Evolutionary conservation across 768 basidiomycete genomes (phyloP), one percentile per base, ranked within the genome.

Genomic region (Floccularia luteovirens): DNA sequence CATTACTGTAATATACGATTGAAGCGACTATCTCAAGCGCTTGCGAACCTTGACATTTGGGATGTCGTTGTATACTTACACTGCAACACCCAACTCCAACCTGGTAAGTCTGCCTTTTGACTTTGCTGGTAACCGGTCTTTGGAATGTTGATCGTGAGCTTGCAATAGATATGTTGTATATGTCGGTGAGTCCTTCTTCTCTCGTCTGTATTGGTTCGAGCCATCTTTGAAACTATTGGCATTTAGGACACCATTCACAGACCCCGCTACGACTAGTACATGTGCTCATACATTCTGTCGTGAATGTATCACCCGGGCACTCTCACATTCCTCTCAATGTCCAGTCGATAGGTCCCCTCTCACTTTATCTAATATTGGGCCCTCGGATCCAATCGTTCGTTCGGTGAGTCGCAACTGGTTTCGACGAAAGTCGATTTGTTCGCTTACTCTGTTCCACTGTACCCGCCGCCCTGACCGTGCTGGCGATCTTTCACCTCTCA

Each of bases 211-310:
- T 23, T n/a, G n/a, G n/a, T n/a, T n/a, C n/a, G n/a, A 3, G 30
- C 36, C 31, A 28, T 28, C 14, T 14, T 28, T 28, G 8, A 28
- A 28, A 28, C 20, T 14, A 34, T 34, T 7, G n/a, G 32, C 32
- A 14, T 17, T 17, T 17, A 83, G 82, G 17, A 68, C 70, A 41
- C 86, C 89, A 2, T 91, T 92, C 52, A 61, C 77, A 5, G 75
- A 89, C 22, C 91, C 90, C 7, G 72, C 71, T 1, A 85, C 84
- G 0, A 81, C 87, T 0, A 70, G 61, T 28, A 76, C 81, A 5
- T 93, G 91, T 50, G 68, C 74, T 43, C 91, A 90, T 55, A 93
- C 89, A 0, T 93, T 93, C 57, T 94, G 91, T 57, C 60, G 61
- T n/a, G 80, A 77, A 22, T 94, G 91, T 53, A 86, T 92, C 44